Evolutionary conservation across 768 basidiomycete species (phyloP).

Genomic region (Fibroporia radiculosa): DNA sequence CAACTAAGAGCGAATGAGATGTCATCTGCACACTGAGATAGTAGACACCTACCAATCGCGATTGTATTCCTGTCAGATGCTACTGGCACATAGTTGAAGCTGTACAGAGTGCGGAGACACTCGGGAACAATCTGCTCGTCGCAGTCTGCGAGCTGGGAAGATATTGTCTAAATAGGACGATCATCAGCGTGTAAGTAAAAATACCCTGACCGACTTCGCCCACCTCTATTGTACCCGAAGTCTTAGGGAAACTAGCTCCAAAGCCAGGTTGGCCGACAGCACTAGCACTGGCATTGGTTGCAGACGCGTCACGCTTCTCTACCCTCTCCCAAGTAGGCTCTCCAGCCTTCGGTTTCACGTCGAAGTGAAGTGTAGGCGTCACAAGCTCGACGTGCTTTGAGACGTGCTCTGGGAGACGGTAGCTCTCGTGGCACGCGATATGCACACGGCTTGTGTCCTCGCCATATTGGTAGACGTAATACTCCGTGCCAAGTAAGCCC

Average conservation of each 20-base stretch:
- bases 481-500: conserved; percentile 37
- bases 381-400: conserved; percentile 57
- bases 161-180: conserved; percentile 10
- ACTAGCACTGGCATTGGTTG: conserved; percentile 12
- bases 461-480: conserved; percentile 40
- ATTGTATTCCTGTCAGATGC: conserved; percentile 23
- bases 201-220: background rate
- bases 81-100: conserved; percentile 19
- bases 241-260: conserved; percentile 7
- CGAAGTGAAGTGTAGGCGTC: conserved; percentile 68
- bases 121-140: conserved; percentile 21
- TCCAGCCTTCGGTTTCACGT: conserved; percentile 29
- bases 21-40: background rate
- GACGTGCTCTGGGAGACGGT: conserved; percentile 54
- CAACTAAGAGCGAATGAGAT: conserved; percentile 23
- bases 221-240: conserved; percentile 8
- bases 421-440: conserved; percentile 52
- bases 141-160: conserved; percentile 18
- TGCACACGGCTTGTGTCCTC: conserved; percentile 42
- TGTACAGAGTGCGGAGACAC: conserved; percentile 27
- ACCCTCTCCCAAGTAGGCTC: background rate
- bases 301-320: background rate
- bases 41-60: conserved; percentile 21
- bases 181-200: background rate
- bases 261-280: conserved; percentile 6